Evolutionary conservation across 2,329 filamentous ascomycete species (phyloP).

Genomic region (Ophiobolus disseminans): DNA sequence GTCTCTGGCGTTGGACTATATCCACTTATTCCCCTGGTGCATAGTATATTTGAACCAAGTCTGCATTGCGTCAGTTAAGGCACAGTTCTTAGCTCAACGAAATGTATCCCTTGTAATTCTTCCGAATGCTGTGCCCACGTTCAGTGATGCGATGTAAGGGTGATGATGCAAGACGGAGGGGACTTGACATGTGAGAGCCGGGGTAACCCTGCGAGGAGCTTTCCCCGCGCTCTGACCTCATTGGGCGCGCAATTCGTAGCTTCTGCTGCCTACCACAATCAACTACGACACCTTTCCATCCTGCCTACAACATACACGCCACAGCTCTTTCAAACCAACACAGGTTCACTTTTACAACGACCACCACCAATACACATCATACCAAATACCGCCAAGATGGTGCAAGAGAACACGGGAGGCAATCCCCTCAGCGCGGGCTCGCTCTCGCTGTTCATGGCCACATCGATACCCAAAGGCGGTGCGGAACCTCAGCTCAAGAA

Average conservation of each 20-base stretch:
- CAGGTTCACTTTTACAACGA: no score
- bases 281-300: background rate
- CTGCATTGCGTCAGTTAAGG: no score
- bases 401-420: conserved; percentile 37
- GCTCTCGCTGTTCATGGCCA: conserved; percentile 53
- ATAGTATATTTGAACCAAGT: conserved; percentile 1
- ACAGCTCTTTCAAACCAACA: no score
- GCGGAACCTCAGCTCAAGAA: conserved; percentile 63
- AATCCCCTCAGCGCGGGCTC: conserved; percentile 55
- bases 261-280: conserved; percentile 11
- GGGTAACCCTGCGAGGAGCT: no score
- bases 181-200: no score
- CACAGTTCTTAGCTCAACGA: no score
- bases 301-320: background rate
- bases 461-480: conserved; percentile 51
- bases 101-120: background rate
- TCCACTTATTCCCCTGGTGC: conserved; percentile 34
- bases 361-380: no score
- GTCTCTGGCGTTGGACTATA: conserved; percentile 32
- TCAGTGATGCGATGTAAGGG: background rate
- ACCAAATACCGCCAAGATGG: no score
- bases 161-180: background rate
- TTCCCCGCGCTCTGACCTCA: conserved; percentile 34
- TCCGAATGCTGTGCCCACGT: background rate
- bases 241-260: conserved; percentile 10